phyloP scores from a whole-genome alignment of 768 basidiomycete genomes.

The Lyophyllum decastes region DNA sequence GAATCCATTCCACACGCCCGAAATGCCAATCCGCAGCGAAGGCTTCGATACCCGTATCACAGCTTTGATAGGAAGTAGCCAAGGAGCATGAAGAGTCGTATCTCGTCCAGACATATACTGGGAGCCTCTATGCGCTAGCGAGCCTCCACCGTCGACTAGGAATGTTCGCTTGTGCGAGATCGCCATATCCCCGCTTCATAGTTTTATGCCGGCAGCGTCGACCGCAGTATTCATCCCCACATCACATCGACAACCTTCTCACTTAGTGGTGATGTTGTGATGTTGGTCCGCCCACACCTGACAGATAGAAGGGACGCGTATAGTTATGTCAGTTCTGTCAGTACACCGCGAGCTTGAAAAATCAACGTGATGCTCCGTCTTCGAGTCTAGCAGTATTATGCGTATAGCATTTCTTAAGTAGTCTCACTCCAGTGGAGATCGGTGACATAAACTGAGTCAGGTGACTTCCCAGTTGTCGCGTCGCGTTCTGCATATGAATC shows the following conservation, averaged over 20 bases:
- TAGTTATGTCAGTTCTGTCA: background rate
- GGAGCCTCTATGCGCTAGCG: no score
- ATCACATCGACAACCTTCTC: background rate
- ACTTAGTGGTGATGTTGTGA: background rate
- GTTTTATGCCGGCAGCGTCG: background rate
- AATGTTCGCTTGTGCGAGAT: background rate
- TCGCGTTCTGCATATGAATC: background rate
- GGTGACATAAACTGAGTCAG: background rate
- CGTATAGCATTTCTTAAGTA: no score
- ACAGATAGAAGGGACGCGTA: background rate
- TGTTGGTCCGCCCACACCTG: background rate
- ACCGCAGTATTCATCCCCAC: background rate
- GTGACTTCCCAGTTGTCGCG: background rate
- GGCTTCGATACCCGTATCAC: slow-evolving; percentile 79
- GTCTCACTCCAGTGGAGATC: no score
- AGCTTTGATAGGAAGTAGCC: slow-evolving; percentile 54
- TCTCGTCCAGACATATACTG: background rate
- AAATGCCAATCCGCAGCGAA: slow-evolving; percentile 96
- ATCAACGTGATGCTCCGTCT: background rate
- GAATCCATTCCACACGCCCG: slow-evolving; percentile 98
- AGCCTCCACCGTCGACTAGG: background rate
- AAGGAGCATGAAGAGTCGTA: slow-evolving; percentile 20
- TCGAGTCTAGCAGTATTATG: background rate
- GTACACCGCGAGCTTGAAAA: background rate
- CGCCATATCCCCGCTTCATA: background rate